Evolutionary conservation across 805 yeast species (phyloP), one percentile per base, ranked within the genome.

Genomic region (Yamadazyma laniorum): DNA sequence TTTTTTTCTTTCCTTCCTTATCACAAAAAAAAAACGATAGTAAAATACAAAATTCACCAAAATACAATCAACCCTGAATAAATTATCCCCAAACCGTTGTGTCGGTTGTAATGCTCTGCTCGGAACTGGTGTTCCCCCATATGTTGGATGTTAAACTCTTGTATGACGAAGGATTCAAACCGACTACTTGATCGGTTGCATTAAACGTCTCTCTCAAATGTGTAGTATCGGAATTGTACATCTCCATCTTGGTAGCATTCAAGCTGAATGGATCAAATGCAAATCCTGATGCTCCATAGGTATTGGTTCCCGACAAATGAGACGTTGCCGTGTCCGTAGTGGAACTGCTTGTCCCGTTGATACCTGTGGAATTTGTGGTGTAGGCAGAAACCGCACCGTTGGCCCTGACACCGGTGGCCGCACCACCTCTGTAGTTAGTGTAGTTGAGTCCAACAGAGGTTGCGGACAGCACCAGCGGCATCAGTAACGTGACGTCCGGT

Each of bases 41-140:
- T n/a, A 26, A 26, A 26, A 26, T n/a, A 26, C 29, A 26, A 26
- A 12, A 12, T 22, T 21, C 23, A 21, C 23, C 6, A 21, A 21
- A 21, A 7, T 9, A 21, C n/a, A n/a, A n/a, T n/a, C n/a, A 21
- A 21, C 23, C 23, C 23, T 21, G 23, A 21, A 21, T 21, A 21
- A 21, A 19, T 28, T 35, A 35, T 17, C 39, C 40, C 40, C 40
- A 36, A 25, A 36, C 40, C 23, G 40, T 25, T 17, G 40, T 18
- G 6, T 36, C 40, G 19, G 40, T 30, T 9, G 29, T 17, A 19
- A 29, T 25, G 23, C 19, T 29, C 11, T 14, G 17, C 8, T 31
- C 37, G 19, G 37, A 34, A 4, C 28, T 22, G 17, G 31, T 36
- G 29, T 25, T 29, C n/a, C 40, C 40, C 40, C 40, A 36, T 25